Base-by-base conservation (phyloP, 2,329 filamentous ascomycete genomes). In the Podosphaera fusca region DNA sequence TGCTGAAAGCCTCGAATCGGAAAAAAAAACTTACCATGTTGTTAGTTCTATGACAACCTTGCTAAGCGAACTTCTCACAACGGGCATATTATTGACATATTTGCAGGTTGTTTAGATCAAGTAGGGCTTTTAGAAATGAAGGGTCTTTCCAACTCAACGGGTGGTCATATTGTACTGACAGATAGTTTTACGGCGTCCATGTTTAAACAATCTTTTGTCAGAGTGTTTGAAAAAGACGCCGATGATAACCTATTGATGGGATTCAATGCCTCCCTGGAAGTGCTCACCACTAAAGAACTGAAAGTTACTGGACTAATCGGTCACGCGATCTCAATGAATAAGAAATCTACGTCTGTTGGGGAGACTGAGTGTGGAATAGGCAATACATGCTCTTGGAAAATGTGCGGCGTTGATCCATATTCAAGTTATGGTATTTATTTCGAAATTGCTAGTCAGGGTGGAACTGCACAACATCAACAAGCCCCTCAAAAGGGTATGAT, bases 361-460 rank as follows among this genome's bases (percentile, higher is more conserved):
- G 92, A 98, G 73, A 96, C 92, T 0, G 92, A 98, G 69, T 95
- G 90, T 65, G 92, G 92, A 66, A 95, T 98, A 64, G 92, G 92
- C 62, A 96, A 96, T 68, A 98, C 92, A 0, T 96, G 90, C 70
- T 90, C 89, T 2, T 98, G 92, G 92, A 98, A 98, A 73, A 95
- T 98, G 90, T 96, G 92, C 66, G 89, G 88, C 63, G 95, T 98
- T 63, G 89, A 96, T 65, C 92, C 92, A 9, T 84, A 82, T 57
- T 82, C 92, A 36, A 95, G 88, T 66, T 96, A 96, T 65, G 92
- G 88, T 60, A 79, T 98, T 61, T 98, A 96, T 72, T 98, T 96
- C 65, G 92, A 98, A 70, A 94, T 98, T 67, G 90, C 92, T 52
- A 87, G 85, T 64, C 92, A 96, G 71, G 88, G 87, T 40, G 88